These are phyloP conservation scores for Russula sp. DNA, from an alignment of 768 basidiomycete species.

Conservation along the genomic window DNA sequence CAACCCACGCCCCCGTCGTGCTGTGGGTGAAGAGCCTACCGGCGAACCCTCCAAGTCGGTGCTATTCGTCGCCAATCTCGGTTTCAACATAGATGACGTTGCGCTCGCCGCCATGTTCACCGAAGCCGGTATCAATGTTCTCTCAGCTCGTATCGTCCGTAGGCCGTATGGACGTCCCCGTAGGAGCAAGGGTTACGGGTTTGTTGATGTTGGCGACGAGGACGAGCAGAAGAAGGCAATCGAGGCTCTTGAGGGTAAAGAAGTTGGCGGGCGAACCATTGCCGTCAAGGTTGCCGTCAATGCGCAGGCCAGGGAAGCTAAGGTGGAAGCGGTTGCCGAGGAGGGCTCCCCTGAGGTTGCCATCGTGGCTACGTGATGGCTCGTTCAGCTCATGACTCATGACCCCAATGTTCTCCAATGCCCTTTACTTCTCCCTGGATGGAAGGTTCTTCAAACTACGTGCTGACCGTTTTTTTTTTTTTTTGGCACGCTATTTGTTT, in stretches of 20 bases:
- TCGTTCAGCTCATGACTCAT: conserved; percentile 21
- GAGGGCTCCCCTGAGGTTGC: conserved; percentile 27
- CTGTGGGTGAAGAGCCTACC: conserved; percentile 75
- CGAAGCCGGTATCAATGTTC: conserved; percentile 76
- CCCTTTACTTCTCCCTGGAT: conserved; percentile 23
- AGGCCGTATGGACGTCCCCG: conserved; percentile 78
- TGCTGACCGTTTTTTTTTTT: conserved; percentile 27
- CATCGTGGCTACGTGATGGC: conserved; percentile 27
- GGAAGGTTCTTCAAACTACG: conserved; percentile 27
- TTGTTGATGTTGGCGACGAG: conserved; percentile 90
- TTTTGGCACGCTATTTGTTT: conserved; percentile 28
- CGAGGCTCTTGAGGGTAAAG: conserved; percentile 79
- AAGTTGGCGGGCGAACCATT: conserved; percentile 79
- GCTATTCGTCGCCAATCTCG: conserved; percentile 97
- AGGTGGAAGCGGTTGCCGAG: conserved; percentile 30
- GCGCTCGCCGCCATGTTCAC: conserved; percentile 80
- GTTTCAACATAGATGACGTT: conserved; percentile 88
- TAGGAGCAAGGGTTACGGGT: conserved; percentile 95
- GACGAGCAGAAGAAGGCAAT: conserved; percentile 92
- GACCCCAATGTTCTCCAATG: conserved; percentile 28
- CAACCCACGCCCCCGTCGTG: conserved; percentile 57
- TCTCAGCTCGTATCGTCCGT: conserved; percentile 86
- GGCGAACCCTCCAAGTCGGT: conserved; percentile 88
- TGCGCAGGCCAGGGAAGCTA: conserved; percentile 52
- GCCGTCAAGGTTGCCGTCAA: conserved; percentile 97